Percentiles rank a stretch among this genome's conserved stretches.
phyloP scores from a whole-genome alignment of 2,329 filamentous ascomycete species.

The Bipolaris bicolor region DNA sequence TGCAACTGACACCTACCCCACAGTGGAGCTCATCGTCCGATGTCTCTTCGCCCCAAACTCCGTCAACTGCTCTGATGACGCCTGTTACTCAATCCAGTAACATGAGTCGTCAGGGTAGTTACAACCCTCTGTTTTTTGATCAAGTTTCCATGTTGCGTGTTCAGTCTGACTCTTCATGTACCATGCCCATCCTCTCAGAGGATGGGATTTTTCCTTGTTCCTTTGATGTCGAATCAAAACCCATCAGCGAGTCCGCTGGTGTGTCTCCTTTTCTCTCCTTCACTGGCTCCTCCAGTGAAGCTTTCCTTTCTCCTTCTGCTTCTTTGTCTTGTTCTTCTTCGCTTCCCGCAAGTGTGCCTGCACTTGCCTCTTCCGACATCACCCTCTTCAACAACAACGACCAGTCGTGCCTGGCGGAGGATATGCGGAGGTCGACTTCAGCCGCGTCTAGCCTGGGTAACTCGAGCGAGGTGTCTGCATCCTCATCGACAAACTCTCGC shows the following conservation, averaged over 20 bases:
- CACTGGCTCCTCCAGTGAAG: constrained; percentile 48
- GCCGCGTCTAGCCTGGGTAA: constrained; percentile 38
- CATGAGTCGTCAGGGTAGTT: constrained; percentile 57
- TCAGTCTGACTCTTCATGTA: constrained; percentile 50
- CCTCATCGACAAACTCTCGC: constrained; percentile 53
- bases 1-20: constrained; percentile 40
- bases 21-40: constrained; percentile 45
- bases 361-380: constrained; percentile 40
- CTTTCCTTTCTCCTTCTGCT: constrained; percentile 41
- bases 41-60: constrained; percentile 47
- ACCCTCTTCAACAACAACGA: constrained; percentile 15
- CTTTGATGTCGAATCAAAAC: constrained; percentile 42
- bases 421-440: constrained; percentile 60
- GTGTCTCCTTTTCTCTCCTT: constrained; percentile 42
- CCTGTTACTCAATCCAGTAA: constrained; percentile 48
- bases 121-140: constrained; percentile 50
- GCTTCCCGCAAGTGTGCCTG: constrained; percentile 40
- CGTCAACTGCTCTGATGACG: constrained; percentile 47
- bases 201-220: constrained; percentile 46
- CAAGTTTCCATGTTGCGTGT: constrained; percentile 53
- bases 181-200: constrained; percentile 45
- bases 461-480: constrained; percentile 54
- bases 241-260: constrained; percentile 40
- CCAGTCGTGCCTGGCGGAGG: constrained; percentile 49
- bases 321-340: constrained; percentile 30